phyloP scores from a whole-genome alignment of 2,329 filamentous ascomycete genomes.

The Aspergillus ochraceoroseus region DNA sequence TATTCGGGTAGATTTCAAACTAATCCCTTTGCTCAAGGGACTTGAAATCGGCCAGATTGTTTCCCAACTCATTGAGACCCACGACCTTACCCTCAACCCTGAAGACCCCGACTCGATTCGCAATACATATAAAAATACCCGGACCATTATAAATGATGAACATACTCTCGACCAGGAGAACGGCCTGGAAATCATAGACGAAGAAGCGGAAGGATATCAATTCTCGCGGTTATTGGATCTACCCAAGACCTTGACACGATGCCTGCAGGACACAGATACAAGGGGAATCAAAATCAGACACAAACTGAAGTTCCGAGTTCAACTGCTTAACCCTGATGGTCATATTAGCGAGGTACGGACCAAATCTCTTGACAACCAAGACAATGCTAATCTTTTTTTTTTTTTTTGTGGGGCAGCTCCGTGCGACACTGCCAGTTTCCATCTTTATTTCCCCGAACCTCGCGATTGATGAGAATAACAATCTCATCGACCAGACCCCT shows the following conservation, averaged over 20 bases:
- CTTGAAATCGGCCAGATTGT: conserved; percentile 78
- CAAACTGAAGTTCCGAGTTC: conserved; percentile 85
- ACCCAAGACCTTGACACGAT: conserved; percentile 74
- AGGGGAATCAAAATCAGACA: conserved; percentile 88
- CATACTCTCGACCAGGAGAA: conserved; percentile 64
- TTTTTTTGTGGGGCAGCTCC: conserved; percentile 51
- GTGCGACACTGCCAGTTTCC: conserved; percentile 82
- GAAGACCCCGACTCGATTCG: conserved; percentile 41
- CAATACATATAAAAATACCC: conserved; percentile 56
- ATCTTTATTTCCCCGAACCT: conserved; percentile 95
- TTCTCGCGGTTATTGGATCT: conserved; percentile 60
- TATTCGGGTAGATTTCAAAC: conserved; percentile 76
- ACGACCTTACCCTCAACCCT: conserved; percentile 58
- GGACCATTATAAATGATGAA: conserved; percentile 63
- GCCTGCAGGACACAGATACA: conserved; percentile 83
- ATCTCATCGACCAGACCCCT: conserved; percentile 61
- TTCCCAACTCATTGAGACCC: conserved; percentile 72
- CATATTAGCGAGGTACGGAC: conserved; percentile 75
- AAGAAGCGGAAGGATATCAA: conserved; percentile 58
- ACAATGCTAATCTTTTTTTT: too few relatives aligned
- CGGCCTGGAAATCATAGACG: conserved; percentile 50
- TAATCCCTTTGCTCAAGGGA: conserved; percentile 84
- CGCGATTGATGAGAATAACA: conserved; percentile 80
- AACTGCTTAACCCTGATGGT: conserved; percentile 89
- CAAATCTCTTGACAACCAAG: too few relatives aligned